Conservation (phyloP, 208 protist species). For the Crithidia expoeki region DNA sequence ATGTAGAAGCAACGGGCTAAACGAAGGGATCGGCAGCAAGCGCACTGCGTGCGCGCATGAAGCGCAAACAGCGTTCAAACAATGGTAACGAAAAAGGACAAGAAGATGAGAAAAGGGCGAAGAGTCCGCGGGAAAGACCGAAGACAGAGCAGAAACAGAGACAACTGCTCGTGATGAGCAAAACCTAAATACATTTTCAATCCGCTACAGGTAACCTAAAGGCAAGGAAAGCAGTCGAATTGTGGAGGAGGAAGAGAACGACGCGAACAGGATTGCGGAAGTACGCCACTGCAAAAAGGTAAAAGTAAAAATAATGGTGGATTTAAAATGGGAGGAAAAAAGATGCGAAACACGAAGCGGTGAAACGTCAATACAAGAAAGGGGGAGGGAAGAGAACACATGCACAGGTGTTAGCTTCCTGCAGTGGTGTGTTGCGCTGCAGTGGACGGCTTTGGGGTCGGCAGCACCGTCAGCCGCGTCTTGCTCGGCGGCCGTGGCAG, state of each 20-base stretch:
- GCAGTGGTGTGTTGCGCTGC: neutral
- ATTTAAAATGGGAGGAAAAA: too few relatives aligned
- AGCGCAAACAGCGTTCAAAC: neutral
- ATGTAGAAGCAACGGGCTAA: neutral
- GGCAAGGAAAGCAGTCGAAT: too few relatives aligned
- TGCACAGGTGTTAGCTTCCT: neutral
- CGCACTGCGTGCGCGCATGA: too few relatives aligned
- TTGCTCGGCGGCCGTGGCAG: conserved; percentile 21
- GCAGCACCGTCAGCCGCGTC: neutral
- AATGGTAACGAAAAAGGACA: neutral
- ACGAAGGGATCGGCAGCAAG: neutral
- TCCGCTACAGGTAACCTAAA: too few relatives aligned
- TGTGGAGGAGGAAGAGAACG: too few relatives aligned
- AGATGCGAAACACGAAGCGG: too few relatives aligned
- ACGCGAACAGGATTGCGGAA: too few relatives aligned
- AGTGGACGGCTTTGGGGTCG: neutral
- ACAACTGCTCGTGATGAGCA: neutral
- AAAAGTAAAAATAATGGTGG: too few relatives aligned
- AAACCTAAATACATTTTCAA: too few relatives aligned
- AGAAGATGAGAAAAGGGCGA: neutral
- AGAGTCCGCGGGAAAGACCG: too few relatives aligned
- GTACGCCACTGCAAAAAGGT: too few relatives aligned
- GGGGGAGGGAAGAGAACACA: neutral
- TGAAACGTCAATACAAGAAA: neutral
- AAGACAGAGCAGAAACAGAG: neutral